Percentiles rank a stretch among this genome's conserved stretches.
These are phyloP conservation scores for Wickerhamiella australiensis DNA, from an alignment of 805 yeast species.

Conservation along the genomic window DNA sequence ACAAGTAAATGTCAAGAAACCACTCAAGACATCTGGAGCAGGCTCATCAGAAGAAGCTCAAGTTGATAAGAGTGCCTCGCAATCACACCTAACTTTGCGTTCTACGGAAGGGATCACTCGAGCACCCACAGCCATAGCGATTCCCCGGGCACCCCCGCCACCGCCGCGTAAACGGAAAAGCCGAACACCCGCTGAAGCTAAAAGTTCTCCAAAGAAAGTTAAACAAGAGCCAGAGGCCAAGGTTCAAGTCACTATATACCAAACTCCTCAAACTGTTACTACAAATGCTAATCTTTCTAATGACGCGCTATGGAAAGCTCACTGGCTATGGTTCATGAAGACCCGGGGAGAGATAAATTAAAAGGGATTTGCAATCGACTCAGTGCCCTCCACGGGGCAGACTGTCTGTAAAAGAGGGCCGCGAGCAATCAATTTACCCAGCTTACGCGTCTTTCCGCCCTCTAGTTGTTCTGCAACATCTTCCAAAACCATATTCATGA, in stretches of 20 bases:
- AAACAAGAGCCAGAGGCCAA: not conserved
- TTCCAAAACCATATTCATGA: slow-evolving; percentile 69
- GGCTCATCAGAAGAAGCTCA: not conserved
- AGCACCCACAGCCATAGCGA: not conserved
- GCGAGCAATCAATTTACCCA: slow-evolving; percentile 75
- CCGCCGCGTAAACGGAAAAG: not conserved
- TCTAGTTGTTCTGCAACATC: slow-evolving; percentile 42
- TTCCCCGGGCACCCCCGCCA: not conserved
- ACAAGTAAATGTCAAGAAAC: not conserved
- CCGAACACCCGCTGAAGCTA: not conserved
- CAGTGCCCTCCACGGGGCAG: slow-evolving; percentile 41
- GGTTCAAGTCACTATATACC: not conserved
- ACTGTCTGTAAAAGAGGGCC: slow-evolving; percentile 65
- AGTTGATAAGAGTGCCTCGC: too few species aligned
- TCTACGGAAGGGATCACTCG: too few species aligned
- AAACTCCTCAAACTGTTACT: slow-evolving; percentile 1
- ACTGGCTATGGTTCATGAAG: slow-evolving; percentile 12
- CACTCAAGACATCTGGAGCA: not conserved
- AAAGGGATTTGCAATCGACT: slow-evolving; percentile 61
- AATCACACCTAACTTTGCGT: too few species aligned
- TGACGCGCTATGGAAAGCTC: slow-evolving; percentile 11
- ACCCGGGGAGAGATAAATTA: slow-evolving; percentile 7
- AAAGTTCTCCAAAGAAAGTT: not conserved
- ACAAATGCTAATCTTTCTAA: not conserved
- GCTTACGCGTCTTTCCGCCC: slow-evolving; percentile 40